Evolutionary conservation across 352 stramenopile species (phyloP).

Genomic region (Phytophthora ramorum): DNA sequence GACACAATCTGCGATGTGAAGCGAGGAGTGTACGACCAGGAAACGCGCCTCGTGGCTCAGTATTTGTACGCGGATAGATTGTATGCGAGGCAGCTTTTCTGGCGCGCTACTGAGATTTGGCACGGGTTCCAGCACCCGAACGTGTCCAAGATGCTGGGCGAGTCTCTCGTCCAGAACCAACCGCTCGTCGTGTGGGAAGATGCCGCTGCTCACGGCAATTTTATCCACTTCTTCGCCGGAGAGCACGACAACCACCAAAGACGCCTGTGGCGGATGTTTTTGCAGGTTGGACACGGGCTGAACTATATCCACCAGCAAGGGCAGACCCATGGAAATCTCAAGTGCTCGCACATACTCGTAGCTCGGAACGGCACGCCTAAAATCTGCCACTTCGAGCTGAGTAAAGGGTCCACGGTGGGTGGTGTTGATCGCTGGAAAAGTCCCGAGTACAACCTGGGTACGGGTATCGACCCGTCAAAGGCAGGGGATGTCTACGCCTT

Average conservation of each 20-base stretch:
- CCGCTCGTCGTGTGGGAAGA: conserved; percentile 32
- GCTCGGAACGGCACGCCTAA: conserved; percentile 10
- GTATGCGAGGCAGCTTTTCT: conserved; percentile 23
- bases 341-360: conserved; percentile 36
- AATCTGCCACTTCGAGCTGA: conserved; percentile 36
- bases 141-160: conserved; percentile 27
- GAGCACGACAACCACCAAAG: conserved; percentile 11
- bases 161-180: conserved; percentile 10
- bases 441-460: conserved; percentile 27
- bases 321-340: conserved; percentile 23
- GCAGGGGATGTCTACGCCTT: conserved; percentile 32
- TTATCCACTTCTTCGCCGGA: conserved; percentile 25
- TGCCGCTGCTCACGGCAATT: conserved; percentile 16
- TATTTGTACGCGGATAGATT: conserved; percentile 18
- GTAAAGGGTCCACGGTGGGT: conserved; percentile 2
- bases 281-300: conserved; percentile 25
- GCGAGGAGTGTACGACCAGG: conserved; percentile 24
- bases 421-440: conserved; percentile 31
- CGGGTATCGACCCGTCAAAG: conserved; percentile 19
- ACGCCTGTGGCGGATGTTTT: conserved; percentile 31
- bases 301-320: conserved; percentile 28
- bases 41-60: conserved; percentile 22
- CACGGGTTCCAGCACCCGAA: conserved; percentile 30
- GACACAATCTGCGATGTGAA: conserved; percentile 17
- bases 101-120: conserved; percentile 27